Conservation (phyloP, 1,284 basidiomycete genomes). For the Trichosporon faecale region DNA sequence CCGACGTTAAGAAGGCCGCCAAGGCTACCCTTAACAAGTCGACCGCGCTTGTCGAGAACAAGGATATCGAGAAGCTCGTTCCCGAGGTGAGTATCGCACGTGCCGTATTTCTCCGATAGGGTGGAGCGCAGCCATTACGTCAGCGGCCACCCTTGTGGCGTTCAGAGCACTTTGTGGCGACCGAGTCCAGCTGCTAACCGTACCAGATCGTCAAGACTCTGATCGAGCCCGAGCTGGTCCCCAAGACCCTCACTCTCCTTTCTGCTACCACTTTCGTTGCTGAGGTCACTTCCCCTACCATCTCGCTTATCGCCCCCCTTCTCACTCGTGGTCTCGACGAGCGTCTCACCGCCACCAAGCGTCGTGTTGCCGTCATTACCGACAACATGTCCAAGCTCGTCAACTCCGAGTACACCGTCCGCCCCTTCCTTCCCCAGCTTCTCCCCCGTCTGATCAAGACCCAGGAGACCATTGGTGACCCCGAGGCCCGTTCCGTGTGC, state of each 20-base stretch:
- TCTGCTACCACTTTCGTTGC: slow-evolving; percentile 99
- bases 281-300: slow-evolving; percentile 97
- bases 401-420: slow-evolving; percentile 89
- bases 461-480: slow-evolving; percentile 85
- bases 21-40: slow-evolving; percentile 22
- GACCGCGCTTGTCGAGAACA: slow-evolving; percentile 87
- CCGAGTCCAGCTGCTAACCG: slow-evolving; percentile 39
- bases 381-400: slow-evolving; percentile 99
- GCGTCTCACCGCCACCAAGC: slow-evolving; percentile 92
- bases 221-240: slow-evolving; percentile 99
- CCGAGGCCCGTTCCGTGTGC: slow-evolving; percentile 87
- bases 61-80: slow-evolving; percentile 87
- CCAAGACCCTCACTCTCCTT: slow-evolving; percentile 91
- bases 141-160: background rate
- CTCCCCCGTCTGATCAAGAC: slow-evolving; percentile 93
- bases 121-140: background rate
- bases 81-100: slow-evolving; percentile 64
- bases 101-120: background rate
- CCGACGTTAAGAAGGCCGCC: slow-evolving; percentile 80
- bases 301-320: slow-evolving; percentile 98
- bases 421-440: slow-evolving; percentile 93
- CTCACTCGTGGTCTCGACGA: slow-evolving; percentile 92
- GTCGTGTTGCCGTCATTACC: slow-evolving; percentile 93
- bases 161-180: background rate
- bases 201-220: slow-evolving; percentile 69